Evolutionary conservation across 2,329 filamentous ascomycete species (phyloP).

Genomic region (Pyrenophora tritici-repentis): DNA sequence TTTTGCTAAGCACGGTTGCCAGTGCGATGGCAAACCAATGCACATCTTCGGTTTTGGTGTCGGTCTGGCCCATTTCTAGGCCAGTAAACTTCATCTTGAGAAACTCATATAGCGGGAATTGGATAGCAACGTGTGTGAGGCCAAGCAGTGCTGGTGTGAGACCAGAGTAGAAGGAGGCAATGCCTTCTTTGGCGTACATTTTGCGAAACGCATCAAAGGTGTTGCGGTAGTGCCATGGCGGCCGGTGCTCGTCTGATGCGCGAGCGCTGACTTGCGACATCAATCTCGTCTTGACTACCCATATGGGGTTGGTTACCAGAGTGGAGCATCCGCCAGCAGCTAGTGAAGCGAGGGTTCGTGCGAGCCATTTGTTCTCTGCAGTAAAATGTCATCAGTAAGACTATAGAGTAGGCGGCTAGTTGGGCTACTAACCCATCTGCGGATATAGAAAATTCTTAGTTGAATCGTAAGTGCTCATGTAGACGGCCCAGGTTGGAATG

Average conservation of each 20-base stretch:
- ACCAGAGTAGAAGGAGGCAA: constrained; percentile 92
- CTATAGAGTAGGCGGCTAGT: background rate
- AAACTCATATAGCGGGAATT: constrained; percentile 95
- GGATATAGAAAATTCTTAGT: constrained; percentile 76
- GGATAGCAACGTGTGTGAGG: constrained; percentile 92
- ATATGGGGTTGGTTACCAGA: constrained; percentile 94
- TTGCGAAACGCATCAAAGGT: constrained; percentile 91
- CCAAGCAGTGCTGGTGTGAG: constrained; percentile 90
- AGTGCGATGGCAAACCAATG: constrained; percentile 85
- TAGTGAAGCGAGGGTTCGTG: constrained; percentile 88
- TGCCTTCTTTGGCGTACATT: constrained; percentile 91
- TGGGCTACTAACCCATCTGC: constrained; percentile 56
- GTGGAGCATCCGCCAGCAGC: constrained; percentile 92
- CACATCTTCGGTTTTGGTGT: constrained; percentile 60
- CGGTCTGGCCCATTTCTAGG: constrained; percentile 77
- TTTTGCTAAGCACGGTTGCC: constrained; percentile 91
- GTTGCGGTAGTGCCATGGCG: constrained; percentile 88
- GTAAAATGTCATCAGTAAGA: constrained; percentile 15
- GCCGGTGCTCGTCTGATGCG: constrained; percentile 60
- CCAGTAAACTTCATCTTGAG: constrained; percentile 91
- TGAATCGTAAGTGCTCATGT: constrained; percentile 94
- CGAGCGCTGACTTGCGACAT: constrained; percentile 84
- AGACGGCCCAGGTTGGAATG: constrained; percentile 96
- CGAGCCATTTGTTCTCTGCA: constrained; percentile 71
- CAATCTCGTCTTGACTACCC: constrained; percentile 97